Evolutionary conservation across 208 protist species (phyloP).

Genomic region (Acanthamoeba sp.): DNA sequence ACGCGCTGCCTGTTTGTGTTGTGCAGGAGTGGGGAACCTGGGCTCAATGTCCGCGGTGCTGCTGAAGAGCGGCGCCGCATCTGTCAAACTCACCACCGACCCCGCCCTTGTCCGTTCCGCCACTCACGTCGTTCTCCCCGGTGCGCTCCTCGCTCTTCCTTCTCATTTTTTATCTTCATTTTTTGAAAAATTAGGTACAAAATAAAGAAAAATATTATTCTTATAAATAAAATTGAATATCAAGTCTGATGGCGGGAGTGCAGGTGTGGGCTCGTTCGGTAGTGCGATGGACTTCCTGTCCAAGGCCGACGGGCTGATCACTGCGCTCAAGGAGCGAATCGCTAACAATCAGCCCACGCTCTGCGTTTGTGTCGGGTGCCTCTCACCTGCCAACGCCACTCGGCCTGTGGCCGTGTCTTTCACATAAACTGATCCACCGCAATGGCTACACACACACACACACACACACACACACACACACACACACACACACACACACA

Average conservation of each 20-base stretch:
- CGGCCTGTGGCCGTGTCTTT: too few species aligned
- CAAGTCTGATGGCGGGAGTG: background rate
- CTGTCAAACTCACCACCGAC: conserved; percentile 48
- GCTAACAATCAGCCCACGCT: conserved; percentile 62
- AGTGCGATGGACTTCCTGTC: conserved; percentile 54
- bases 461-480: too few species aligned
- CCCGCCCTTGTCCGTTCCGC: conserved; percentile 18
- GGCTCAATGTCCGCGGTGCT: conserved; percentile 56
- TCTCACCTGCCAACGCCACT: too few species aligned
- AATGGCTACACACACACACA: too few species aligned
- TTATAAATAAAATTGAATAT: background rate
- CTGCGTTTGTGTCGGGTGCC: conserved; percentile 76
- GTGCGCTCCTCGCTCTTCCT: background rate
- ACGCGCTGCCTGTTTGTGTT: background rate
- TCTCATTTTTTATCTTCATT: background rate
- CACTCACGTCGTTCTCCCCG: conserved; percentile 56
- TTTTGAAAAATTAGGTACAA: too few species aligned
- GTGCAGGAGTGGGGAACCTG: conserved; percentile 7
- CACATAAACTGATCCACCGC: too few species aligned
- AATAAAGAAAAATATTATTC: too few species aligned
- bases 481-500: too few species aligned
- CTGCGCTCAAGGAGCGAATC: conserved; percentile 53
- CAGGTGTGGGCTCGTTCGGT: conserved; percentile 65
- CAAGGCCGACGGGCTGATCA: conserved; percentile 51
- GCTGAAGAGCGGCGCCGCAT: background rate